Evolutionary conservation across 1,139 yeast genomes (phyloP).

Genomic region (Taiozyma sp.): DNA sequence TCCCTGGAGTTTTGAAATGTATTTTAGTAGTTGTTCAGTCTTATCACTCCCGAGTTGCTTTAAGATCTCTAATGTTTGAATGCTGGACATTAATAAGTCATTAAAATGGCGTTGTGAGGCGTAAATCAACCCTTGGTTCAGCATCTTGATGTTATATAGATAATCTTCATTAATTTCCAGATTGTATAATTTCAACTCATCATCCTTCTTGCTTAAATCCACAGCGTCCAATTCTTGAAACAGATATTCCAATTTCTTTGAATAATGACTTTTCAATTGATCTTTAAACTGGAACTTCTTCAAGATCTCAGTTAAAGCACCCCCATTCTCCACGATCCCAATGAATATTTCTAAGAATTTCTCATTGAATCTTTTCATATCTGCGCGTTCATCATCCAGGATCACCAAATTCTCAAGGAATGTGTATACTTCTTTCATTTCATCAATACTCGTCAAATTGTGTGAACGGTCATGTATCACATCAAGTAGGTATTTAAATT

Average conservation of each 20-base stretch:
- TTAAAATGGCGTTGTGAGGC: constrained; percentile 3
- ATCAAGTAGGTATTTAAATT: constrained; percentile 2
- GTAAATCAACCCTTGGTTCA: constrained; percentile 7
- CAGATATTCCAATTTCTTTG: not conserved
- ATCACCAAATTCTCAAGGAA: not conserved
- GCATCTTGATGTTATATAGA: constrained; percentile 3
- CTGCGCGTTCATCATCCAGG: not conserved
- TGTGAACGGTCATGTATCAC: not conserved
- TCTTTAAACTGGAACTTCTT: not conserved
- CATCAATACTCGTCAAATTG: not conserved
- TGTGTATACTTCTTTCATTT: not conserved
- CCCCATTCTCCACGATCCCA: not conserved
- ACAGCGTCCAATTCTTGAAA: not conserved
- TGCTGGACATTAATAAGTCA: not conserved
- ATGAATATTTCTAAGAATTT: not conserved
- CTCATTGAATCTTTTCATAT: not conserved
- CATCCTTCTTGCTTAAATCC: not conserved
- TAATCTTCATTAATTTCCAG: constrained; percentile 3
- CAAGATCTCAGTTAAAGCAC: not conserved
- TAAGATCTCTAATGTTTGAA: not conserved
- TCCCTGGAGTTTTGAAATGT: not conserved
- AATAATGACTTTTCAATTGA: not conserved
- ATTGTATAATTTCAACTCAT: constrained; percentile 2
- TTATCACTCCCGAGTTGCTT: not conserved
- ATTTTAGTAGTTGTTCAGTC: not conserved